Conservation (phyloP, 129 eudicot genomes). For the Calendula officinalis region DNA sequence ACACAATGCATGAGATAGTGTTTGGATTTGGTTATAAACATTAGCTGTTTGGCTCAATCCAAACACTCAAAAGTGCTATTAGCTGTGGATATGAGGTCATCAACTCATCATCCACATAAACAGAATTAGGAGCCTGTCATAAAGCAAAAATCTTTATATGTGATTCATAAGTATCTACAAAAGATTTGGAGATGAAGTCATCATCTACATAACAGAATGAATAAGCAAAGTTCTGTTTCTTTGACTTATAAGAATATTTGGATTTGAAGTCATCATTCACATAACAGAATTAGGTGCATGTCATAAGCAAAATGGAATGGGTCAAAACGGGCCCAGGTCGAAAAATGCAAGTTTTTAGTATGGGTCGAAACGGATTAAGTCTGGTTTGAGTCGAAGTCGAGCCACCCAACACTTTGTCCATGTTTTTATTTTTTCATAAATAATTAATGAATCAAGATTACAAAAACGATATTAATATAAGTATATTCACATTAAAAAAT, state of each 20-base stretch:
- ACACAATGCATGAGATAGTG: too few species aligned
- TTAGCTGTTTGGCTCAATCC: too few species aligned
- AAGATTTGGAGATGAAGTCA: conserved; percentile 1
- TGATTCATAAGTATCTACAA: background rate
- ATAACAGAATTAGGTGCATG: conserved; percentile 16
- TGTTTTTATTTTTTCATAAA: background rate
- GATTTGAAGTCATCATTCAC: conserved; percentile 3
- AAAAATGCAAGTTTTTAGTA: background rate
- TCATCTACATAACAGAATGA: background rate
- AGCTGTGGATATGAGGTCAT: conserved; percentile 6
- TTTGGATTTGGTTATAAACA: too few species aligned
- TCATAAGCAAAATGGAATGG: background rate
- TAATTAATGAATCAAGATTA: background rate
- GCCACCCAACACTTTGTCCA: background rate
- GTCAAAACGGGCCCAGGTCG: background rate
- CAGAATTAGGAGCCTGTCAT: background rate
- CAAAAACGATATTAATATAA: background rate
- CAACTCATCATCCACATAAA: background rate
- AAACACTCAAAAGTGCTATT: too few species aligned
- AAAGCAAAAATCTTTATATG: background rate
- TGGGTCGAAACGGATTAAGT: background rate
- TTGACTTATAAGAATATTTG: conserved; percentile 5
- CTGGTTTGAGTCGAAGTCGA: background rate
- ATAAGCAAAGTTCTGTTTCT: background rate
- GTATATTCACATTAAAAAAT: background rate